Percentiles rank a stretch among this genome's conserved stretches.
Evolutionary conservation across 2,329 filamentous ascomycete genomes (phyloP).

Genomic region (Chalaropsis thielavioides): DNA sequence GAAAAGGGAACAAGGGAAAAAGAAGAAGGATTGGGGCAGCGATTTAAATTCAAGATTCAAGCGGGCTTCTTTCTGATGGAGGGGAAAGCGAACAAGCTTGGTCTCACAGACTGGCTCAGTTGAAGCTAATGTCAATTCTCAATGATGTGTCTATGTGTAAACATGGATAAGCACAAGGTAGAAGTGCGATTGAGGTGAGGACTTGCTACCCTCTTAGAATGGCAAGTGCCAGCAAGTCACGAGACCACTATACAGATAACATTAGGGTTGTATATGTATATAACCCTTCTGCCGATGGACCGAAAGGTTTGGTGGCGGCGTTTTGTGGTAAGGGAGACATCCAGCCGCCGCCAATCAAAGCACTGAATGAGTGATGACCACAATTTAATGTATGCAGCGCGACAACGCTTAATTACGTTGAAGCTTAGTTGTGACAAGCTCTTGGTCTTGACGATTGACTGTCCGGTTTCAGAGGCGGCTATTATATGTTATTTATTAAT

Average conservation of each 20-base stretch:
- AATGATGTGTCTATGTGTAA: background rate
- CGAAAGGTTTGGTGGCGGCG: no score
- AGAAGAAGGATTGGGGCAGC: background rate
- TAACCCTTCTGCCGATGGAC: no score
- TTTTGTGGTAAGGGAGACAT: background rate
- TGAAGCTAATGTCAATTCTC: no score
- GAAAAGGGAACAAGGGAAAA: background rate
- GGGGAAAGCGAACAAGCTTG: background rate
- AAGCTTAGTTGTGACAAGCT: background rate
- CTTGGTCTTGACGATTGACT: background rate
- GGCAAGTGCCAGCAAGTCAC: background rate
- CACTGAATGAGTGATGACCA: background rate
- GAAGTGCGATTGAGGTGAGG: no score
- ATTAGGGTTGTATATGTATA: background rate
- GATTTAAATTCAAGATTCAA: background rate
- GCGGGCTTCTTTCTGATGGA: background rate
- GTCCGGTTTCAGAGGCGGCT: background rate
- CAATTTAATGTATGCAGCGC: background rate
- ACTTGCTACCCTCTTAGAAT: no score
- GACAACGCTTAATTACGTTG: background rate
- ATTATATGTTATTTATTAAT: no score
- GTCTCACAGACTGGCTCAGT: background rate
- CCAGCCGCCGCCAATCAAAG: background rate
- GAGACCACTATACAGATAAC: background rate
- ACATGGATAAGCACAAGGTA: no score